phyloP scores from a whole-genome alignment of 2,329 filamentous ascomycete genomes.

The Hypoxylon sp. region DNA sequence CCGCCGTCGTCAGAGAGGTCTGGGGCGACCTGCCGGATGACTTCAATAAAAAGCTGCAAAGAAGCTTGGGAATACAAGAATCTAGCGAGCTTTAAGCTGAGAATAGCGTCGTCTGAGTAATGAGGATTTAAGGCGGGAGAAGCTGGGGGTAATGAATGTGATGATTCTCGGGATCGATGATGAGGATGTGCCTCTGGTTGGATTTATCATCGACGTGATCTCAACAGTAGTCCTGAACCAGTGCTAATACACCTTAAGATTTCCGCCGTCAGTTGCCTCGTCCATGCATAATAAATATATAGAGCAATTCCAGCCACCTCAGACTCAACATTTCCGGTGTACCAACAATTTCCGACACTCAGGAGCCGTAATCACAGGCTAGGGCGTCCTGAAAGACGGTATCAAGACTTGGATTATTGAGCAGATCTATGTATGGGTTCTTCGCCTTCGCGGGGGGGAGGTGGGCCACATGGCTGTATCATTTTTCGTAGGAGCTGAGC shows the following conservation, averaged over 20 bases:
- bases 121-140: constrained; percentile 26
- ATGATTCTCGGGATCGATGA: constrained; percentile 21
- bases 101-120: constrained; percentile 38
- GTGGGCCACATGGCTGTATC: constrained; percentile 73
- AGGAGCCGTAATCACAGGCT: neutral
- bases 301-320: neutral
- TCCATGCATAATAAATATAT: neutral
- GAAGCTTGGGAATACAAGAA: constrained; percentile 70
- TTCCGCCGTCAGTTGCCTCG: neutral
- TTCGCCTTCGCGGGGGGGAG: constrained; percentile 69
- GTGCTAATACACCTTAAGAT: neutral
- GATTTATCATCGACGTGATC: neutral
- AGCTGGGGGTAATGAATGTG: constrained; percentile 3
- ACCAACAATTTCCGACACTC: neutral
- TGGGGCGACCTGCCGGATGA: constrained; percentile 69
- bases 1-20: constrained; percentile 75
- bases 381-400: too few relatives aligned
- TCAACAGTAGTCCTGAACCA: neutral
- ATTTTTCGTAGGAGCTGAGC: constrained; percentile 86
- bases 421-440: constrained; percentile 46
- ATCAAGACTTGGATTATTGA: constrained; percentile 4
- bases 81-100: constrained; percentile 39
- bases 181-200: neutral
- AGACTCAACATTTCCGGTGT: neutral
- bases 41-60: constrained; percentile 71